A percentile compares a stretch with the other conserved stretches of the same genome.
phyloP scores from a whole-genome alignment of 2,329 filamentous ascomycete genomes.

The Hyphodiscus sp. region DNA sequence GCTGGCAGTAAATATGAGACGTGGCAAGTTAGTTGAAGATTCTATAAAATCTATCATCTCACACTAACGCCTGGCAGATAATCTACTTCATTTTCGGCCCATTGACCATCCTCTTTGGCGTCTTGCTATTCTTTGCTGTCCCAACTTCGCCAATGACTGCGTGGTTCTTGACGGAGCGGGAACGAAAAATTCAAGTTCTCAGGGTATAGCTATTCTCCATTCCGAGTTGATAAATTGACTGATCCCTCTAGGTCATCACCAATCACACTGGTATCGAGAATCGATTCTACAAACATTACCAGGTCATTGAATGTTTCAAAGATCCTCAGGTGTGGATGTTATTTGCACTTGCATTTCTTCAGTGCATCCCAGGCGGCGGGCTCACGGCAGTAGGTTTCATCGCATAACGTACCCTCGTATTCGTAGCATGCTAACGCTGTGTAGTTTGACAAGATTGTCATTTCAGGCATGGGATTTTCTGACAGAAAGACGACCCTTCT shows the following conservation, averaged over 20 bases:
- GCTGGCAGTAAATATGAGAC: conserved; percentile 13
- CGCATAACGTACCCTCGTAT: too few relatives aligned
- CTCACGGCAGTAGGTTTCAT: neutral
- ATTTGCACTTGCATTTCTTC: neutral
- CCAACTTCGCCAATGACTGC: conserved; percentile 44
- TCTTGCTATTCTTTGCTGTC: conserved; percentile 39
- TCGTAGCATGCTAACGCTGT: too few relatives aligned
- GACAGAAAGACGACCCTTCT: neutral
- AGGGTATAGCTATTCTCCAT: neutral
- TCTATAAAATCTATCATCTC: too few relatives aligned
- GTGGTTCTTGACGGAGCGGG: conserved; percentile 1
- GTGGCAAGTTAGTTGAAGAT: neutral
- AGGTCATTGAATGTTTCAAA: neutral
- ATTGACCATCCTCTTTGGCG: conserved; percentile 22
- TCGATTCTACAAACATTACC: neutral
- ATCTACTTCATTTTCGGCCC: conserved; percentile 20
- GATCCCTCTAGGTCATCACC: neutral
- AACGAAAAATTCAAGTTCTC: neutral
- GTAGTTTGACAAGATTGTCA: neutral
- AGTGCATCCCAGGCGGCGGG: neutral
- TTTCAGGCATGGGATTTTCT: neutral
- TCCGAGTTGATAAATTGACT: too few relatives aligned
- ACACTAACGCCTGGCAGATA: too few relatives aligned
- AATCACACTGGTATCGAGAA: conserved; percentile 9
- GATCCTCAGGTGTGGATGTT: neutral